These are phyloP conservation scores for Ceratocystis destructans DNA, from an alignment of 2,329 filamentous ascomycete genomes.

Conservation along the genomic window DNA sequence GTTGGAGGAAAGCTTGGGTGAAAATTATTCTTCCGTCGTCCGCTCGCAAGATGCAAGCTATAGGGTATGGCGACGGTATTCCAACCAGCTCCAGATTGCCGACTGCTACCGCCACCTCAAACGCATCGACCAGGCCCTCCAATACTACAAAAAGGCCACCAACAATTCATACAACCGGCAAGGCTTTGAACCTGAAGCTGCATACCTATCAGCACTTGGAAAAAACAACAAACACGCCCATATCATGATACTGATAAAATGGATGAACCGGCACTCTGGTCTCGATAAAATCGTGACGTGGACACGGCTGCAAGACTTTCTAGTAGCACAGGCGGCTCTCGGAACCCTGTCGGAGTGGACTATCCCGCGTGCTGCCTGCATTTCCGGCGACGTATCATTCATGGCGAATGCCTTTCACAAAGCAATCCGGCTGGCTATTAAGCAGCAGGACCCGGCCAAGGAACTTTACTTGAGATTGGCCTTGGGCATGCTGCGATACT, in stretches of 20 bases:
- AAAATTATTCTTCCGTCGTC: constrained; percentile 4
- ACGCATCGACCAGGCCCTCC: constrained; percentile 26
- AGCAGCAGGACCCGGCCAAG: constrained; percentile 27
- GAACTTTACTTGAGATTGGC: constrained; percentile 29
- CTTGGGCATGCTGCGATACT: constrained; percentile 27
- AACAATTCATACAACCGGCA: constrained; percentile 23
- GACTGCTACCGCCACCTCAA: constrained; percentile 27
- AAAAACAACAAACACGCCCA: constrained; percentile 28
- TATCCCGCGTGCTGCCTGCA: constrained; percentile 29
- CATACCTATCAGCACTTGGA: constrained; percentile 28
- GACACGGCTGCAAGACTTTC: constrained; percentile 26
- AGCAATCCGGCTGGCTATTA: constrained; percentile 27
- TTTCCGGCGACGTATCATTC: constrained; percentile 25
- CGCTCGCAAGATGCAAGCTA: constrained; percentile 22
- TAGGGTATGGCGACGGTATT: constrained; percentile 30
- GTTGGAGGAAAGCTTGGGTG: constrained; percentile 23
- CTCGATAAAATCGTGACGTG: constrained; percentile 8
- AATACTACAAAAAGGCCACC: constrained; percentile 29
- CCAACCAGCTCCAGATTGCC: constrained; percentile 30
- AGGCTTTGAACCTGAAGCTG: constrained; percentile 29
- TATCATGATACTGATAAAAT: constrained; percentile 27
- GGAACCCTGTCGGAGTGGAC: constrained; percentile 30
- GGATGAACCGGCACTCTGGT: constrained; percentile 24
- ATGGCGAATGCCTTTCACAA: constrained; percentile 25
- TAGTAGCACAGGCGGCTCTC: constrained; percentile 26